Percentiles rank a stretch among this genome's conserved stretches.
These are phyloP conservation scores for Theobroma grandiflorum DNA, from an alignment of 441 rosid genomes.

Conservation along the genomic window DNA sequence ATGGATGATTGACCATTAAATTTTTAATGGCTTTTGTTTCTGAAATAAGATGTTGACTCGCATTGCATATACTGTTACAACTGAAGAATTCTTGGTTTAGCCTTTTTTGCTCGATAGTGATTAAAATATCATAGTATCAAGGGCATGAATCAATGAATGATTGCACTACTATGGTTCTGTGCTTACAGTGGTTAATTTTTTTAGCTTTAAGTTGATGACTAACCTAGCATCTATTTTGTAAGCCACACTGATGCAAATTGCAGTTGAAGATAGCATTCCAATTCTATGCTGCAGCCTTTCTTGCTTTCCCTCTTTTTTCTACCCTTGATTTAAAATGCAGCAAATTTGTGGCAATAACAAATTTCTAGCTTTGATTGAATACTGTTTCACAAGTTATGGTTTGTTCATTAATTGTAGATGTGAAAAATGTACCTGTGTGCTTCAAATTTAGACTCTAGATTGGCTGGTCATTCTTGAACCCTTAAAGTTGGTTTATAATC, in stretches of 20 bases:
- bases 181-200: neutral
- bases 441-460: conserved; percentile 14
- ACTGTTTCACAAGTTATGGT: conserved; percentile 1
- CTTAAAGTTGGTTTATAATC: neutral
- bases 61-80: neutral
- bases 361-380: conserved; percentile 14
- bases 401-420: conserved; percentile 10
- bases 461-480: neutral
- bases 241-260: neutral
- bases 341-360: conserved; percentile 5
- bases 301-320: neutral
- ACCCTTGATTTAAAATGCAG: neutral
- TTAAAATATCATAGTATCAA: neutral
- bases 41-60: neutral
- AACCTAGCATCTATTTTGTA: neutral
- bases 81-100: conserved; percentile 11
- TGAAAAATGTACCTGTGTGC: conserved; percentile 12
- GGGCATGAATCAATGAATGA: conserved; percentile 1
- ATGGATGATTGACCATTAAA: neutral
- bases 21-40: neutral
- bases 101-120: neutral
- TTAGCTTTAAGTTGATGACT: conserved; percentile 1
- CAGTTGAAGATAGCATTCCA: conserved; percentile 5
- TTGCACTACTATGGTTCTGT: neutral
- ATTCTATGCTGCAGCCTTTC: conserved; percentile 2